A percentile compares a stretch with the other conserved stretches of the same genome.
Evolutionary conservation across 2,329 filamentous ascomycete genomes (phyloP).

Genomic region (Botryosphaeria agaves): DNA sequence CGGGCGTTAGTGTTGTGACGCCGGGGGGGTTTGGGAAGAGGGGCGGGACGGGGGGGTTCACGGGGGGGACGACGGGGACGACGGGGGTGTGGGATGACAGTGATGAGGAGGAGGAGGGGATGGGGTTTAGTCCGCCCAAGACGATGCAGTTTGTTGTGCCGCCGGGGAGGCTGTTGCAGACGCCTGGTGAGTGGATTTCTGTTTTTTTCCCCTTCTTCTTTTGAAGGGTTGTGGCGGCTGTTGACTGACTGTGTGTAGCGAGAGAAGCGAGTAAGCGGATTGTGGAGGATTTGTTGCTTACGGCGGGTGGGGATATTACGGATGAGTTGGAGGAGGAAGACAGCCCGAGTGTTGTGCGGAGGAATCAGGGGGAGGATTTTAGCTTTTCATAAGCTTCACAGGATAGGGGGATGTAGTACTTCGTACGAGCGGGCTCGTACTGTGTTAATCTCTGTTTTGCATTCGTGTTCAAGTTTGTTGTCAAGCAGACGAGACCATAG

Average conservation of each 20-base stretch:
- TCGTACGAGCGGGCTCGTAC: too few relatives aligned
- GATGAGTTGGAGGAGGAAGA: slow-evolving; percentile 27
- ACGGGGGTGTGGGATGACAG: slow-evolving; percentile 50
- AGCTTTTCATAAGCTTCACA: too few relatives aligned
- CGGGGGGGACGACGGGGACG: slow-evolving; percentile 4
- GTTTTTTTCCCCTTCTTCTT: not conserved
- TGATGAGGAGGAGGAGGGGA: slow-evolving; percentile 40
- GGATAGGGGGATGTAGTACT: too few relatives aligned
- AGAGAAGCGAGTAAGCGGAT: slow-evolving; percentile 67
- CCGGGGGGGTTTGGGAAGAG: slow-evolving; percentile 24
- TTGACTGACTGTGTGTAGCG: slow-evolving; percentile 25
- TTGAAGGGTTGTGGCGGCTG: not conserved
- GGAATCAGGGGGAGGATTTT: slow-evolving; percentile 27
- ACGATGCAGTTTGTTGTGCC: slow-evolving; percentile 75
- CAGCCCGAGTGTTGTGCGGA: slow-evolving; percentile 29
- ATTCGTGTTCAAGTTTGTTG: too few relatives aligned
- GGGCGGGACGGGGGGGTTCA: slow-evolving; percentile 1
- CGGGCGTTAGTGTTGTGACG: slow-evolving; percentile 70
- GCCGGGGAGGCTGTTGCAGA: slow-evolving; percentile 61
- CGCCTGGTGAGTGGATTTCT: slow-evolving; percentile 41
- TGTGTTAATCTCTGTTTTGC: too few relatives aligned
- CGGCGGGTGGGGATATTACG: slow-evolving; percentile 46
- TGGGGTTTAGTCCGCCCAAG: slow-evolving; percentile 77
- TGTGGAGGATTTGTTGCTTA: slow-evolving; percentile 61
- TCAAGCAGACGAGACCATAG: too few relatives aligned